Conservation (phyloP, 2,329 filamentous ascomycete genomes). For the Pestalotiopsis sp. region DNA sequence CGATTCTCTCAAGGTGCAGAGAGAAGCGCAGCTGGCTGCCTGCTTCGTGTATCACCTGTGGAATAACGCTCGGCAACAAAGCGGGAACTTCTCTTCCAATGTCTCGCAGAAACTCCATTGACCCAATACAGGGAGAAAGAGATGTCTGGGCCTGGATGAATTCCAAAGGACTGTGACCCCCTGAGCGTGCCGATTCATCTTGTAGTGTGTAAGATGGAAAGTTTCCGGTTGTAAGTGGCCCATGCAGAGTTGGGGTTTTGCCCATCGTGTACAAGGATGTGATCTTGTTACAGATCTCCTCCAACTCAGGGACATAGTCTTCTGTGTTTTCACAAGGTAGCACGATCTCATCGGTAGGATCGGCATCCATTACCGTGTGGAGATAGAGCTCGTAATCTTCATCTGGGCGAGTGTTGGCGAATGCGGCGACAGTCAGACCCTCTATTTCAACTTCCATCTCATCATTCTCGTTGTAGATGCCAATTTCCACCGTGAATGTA, state of each 20-base stretch:
- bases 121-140: conserved; percentile 32
- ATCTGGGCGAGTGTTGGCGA: conserved; percentile 28
- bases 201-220: background rate
- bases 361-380: conserved; percentile 38
- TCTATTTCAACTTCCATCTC: conserved; percentile 31
- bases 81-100: conserved; percentile 27
- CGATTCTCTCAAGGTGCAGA: conserved; percentile 34
- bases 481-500: conserved; percentile 32
- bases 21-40: conserved; percentile 34
- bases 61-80: conserved; percentile 24
- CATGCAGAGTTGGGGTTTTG: background rate
- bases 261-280: conserved; percentile 32
- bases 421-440: conserved; percentile 28
- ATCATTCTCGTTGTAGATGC: conserved; percentile 29
- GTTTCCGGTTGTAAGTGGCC: background rate
- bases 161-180: conserved; percentile 17
- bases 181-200: background rate
- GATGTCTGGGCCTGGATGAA: conserved; percentile 33
- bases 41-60: conserved; percentile 33
- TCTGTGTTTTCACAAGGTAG: conserved; percentile 1
- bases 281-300: conserved; percentile 40
- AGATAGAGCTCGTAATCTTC: conserved; percentile 35
- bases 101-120: conserved; percentile 32
- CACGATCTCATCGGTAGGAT: conserved; percentile 43
- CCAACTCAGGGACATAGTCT: conserved; percentile 25